Base-by-base conservation (phyloP, 768 basidiomycete genomes). In the Boletus bicolor region DNA sequence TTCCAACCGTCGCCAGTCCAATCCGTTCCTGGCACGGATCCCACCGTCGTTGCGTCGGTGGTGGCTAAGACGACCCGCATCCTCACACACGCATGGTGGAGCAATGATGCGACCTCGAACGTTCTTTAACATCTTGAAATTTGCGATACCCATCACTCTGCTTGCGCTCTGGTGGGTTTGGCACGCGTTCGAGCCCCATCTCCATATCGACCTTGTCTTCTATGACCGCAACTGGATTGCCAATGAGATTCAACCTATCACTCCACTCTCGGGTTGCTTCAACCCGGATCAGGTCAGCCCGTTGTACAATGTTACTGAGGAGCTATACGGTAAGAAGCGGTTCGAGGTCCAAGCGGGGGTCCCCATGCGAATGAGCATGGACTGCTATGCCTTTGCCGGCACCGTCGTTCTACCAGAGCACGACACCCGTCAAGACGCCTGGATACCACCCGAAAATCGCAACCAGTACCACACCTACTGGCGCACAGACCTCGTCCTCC, bases 401-500 rank as follows among this genome's bases (percentile, higher is more conserved):
- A 93, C 92, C 15, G 79, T 98, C 30, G 79, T 77, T 53, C 43
- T 58, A 21, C 53, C 63, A 28, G 60, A 60, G 11, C 53, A 52
- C 7, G 56, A 58, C 30, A 5, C 17, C 5, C 44, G 9, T 21
- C 51, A 56, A 30, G 48, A 55, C 21, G 8, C 45, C 0, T 62
- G 59, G 56, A 68, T 71, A 52, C 66, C 72, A 17, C 67, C 75
- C 17, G 76, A 79, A 15, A 68, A 76, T 35, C 81, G 83, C 15
- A 81, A 82, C 6, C 83, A 84, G 53, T 96, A 83, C 69, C 96
- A 98, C 73, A 91, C 93, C 1, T 98, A 98, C 70, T 98, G 96
- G 96, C 80, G 95, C 11, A 81, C 81, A 35, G 95, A 98, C 73
- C 83, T 98, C 43, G 83, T 82, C 1, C 77, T 83, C 0, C 88